Evolutionary conservation across 805 yeast genomes (phyloP).

Genomic region (Brettanomyces bruxellensis): DNA sequence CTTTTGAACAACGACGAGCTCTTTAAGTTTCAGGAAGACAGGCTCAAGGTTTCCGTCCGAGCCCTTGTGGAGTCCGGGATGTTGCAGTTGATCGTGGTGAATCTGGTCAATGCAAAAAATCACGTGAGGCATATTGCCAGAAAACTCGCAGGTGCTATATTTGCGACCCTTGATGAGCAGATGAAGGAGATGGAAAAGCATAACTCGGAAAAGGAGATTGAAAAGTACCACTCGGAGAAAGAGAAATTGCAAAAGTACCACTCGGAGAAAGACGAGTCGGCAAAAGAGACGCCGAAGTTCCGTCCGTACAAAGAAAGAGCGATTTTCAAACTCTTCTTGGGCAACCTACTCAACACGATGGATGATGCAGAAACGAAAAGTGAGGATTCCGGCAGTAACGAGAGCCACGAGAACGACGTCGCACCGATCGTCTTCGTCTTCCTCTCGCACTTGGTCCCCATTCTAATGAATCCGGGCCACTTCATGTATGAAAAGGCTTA

Average conservation of each 20-base stretch:
- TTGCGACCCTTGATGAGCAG: slow-evolving; percentile 32
- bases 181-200: slow-evolving; percentile 11
- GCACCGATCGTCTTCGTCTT: slow-evolving; percentile 46
- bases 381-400: not conserved
- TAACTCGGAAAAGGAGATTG: not conserved
- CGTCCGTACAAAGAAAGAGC: slow-evolving; percentile 44
- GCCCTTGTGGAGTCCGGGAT: slow-evolving; percentile 49
- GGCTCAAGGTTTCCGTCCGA: slow-evolving; percentile 38
- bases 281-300: slow-evolving; percentile 3
- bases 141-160: slow-evolving; percentile 35
- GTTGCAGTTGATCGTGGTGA: slow-evolving; percentile 40
- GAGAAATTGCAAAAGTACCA: too few relatives aligned
- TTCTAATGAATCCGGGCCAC: slow-evolving; percentile 64
- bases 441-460: slow-evolving; percentile 45
- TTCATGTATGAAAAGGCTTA: slow-evolving; percentile 62
- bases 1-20: slow-evolving; percentile 59
- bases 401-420: slow-evolving; percentile 8
- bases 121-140: slow-evolving; percentile 29
- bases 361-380: slow-evolving; percentile 12
- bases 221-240: too few relatives aligned
- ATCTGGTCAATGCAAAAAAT: slow-evolving; percentile 30
- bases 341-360: slow-evolving; percentile 34
- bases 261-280: not conserved
- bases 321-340: slow-evolving; percentile 44
- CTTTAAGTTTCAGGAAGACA: slow-evolving; percentile 24